Evolutionary conservation across 1,139 yeast species (phyloP).

Genomic region (Saccharomyces hybrid): DNA sequence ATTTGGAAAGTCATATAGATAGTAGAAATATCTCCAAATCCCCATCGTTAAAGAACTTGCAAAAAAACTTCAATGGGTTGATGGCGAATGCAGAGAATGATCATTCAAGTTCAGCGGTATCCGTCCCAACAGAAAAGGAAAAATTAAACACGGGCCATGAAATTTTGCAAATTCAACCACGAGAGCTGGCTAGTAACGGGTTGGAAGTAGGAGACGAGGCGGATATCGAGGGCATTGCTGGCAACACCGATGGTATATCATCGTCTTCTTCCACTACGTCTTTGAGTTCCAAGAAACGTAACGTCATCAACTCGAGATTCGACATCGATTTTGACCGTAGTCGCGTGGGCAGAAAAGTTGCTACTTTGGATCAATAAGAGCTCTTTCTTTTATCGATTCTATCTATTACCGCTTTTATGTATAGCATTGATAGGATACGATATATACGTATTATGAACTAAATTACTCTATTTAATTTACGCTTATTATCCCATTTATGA

Average conservation of each 20-base stretch:
- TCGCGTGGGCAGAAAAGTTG: constrained; percentile 34
- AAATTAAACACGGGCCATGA: constrained; percentile 26
- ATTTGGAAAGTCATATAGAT: constrained; percentile 46
- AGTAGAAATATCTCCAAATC: constrained; percentile 24
- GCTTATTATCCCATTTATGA: not conserved
- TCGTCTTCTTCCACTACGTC: constrained; percentile 3
- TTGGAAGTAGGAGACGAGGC: constrained; percentile 7
- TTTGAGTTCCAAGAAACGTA: constrained; percentile 15
- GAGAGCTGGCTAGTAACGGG: constrained; percentile 6
- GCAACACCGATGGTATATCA: not conserved
- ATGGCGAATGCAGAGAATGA: constrained; percentile 11
- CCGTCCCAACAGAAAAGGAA: constrained; percentile 25
- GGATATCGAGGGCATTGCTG: not conserved
- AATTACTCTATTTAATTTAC: not conserved
- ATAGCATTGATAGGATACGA: not conserved
- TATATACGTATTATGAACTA: not conserved
- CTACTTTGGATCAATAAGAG: constrained; percentile 17
- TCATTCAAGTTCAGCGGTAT: constrained; percentile 17
- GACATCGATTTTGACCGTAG: constrained; percentile 36
- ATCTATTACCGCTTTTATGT: not conserved
- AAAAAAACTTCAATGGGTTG: constrained; percentile 10
- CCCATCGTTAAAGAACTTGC: constrained; percentile 15
- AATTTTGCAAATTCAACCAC: constrained; percentile 19
- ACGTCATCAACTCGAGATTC: constrained; percentile 28
- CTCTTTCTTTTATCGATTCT: not conserved